phyloP scores from a whole-genome alignment of 768 basidiomycete species.

The Lactifluus subvellereus region DNA sequence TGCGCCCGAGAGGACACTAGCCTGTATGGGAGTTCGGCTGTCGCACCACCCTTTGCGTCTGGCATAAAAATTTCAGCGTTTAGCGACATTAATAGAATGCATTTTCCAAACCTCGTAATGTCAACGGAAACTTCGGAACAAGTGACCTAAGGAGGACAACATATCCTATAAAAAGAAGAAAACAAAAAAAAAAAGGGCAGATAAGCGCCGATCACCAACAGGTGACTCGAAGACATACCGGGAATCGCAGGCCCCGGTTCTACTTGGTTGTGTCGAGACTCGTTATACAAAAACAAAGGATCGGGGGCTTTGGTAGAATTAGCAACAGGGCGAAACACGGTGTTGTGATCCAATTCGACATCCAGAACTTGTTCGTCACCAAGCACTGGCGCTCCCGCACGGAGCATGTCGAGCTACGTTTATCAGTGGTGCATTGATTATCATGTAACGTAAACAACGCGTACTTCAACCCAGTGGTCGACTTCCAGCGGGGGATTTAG shows the following conservation, averaged over 20 bases:
- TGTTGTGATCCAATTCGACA: slow-evolving; percentile 42
- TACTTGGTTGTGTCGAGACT: neutral
- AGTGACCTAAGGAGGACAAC: slow-evolving; percentile 33
- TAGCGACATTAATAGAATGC: neutral
- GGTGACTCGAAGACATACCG: neutral
- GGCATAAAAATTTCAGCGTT: slow-evolving; percentile 5
- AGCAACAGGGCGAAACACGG: slow-evolving; percentile 33
- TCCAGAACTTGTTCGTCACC: slow-evolving; percentile 50
- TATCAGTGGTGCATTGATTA: neutral
- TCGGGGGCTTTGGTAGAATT: slow-evolving; percentile 13
- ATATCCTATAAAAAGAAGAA: slow-evolving; percentile 29
- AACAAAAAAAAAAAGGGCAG: neutral
- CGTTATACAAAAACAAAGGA: slow-evolving; percentile 14
- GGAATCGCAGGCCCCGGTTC: slow-evolving; percentile 1
- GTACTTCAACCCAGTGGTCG: slow-evolving; percentile 50
- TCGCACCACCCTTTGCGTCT: slow-evolving; percentile 36
- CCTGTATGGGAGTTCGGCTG: slow-evolving; percentile 35
- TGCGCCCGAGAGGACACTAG: slow-evolving; percentile 34
- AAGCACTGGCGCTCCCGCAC: slow-evolving; percentile 31
- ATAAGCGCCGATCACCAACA: slow-evolving; percentile 4
- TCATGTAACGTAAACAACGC: slow-evolving; percentile 11
- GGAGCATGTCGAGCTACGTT: slow-evolving; percentile 42
- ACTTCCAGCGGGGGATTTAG: slow-evolving; percentile 39
- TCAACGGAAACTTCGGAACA: slow-evolving; percentile 41
- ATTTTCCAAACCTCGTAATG: slow-evolving; percentile 33